Percentiles rank a stretch among this genome's conserved stretches.
Conservation (phyloP, 345 rosid species). For the Hibiscus mutabilis region DNA sequence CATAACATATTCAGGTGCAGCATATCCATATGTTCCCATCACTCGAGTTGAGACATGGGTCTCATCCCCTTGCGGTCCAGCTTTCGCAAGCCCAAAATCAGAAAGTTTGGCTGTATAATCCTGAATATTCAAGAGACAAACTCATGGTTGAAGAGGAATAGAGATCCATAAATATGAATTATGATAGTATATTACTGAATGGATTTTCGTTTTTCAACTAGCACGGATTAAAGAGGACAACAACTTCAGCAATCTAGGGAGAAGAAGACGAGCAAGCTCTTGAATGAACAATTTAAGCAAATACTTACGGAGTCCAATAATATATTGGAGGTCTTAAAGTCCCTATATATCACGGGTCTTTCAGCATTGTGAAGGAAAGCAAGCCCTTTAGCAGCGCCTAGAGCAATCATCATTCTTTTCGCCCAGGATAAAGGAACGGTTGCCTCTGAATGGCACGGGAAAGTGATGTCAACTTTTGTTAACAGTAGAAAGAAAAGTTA, state of each 20-base stretch:
- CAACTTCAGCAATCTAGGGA: not conserved
- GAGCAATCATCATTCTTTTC: slow-evolving; percentile 92
- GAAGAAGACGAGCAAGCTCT: slow-evolving; percentile 8
- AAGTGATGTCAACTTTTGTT: slow-evolving; percentile 24
- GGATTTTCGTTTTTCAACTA: slow-evolving; percentile 5
- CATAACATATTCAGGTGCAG: slow-evolving; percentile 96
- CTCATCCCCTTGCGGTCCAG: slow-evolving; percentile 97
- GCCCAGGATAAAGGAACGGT: slow-evolving; percentile 78
- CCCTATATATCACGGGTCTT: slow-evolving; percentile 89
- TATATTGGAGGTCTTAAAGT: slow-evolving; percentile 95
- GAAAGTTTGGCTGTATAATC: slow-evolving; percentile 95
- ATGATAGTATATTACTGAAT: slow-evolving; percentile 51
- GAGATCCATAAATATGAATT: slow-evolving; percentile 49
- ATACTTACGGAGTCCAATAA: slow-evolving; percentile 78
- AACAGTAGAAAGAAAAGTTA: slow-evolving; percentile 11
- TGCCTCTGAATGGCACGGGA: slow-evolving; percentile 49
- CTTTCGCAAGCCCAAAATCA: slow-evolving; percentile 97
- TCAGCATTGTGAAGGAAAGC: slow-evolving; percentile 97
- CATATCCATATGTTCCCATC: slow-evolving; percentile 99
- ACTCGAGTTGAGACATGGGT: slow-evolving; percentile 94
- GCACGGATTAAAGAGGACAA: slow-evolving; percentile 5
- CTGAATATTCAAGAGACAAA: slow-evolving; percentile 36
- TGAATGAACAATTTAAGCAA: not conserved
- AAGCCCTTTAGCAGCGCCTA: slow-evolving; percentile 97
- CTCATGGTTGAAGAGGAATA: slow-evolving; percentile 8